Evolutionary conservation across 345 rosid species (phyloP).

Genomic region (Psidium friedrichsthalianum): DNA sequence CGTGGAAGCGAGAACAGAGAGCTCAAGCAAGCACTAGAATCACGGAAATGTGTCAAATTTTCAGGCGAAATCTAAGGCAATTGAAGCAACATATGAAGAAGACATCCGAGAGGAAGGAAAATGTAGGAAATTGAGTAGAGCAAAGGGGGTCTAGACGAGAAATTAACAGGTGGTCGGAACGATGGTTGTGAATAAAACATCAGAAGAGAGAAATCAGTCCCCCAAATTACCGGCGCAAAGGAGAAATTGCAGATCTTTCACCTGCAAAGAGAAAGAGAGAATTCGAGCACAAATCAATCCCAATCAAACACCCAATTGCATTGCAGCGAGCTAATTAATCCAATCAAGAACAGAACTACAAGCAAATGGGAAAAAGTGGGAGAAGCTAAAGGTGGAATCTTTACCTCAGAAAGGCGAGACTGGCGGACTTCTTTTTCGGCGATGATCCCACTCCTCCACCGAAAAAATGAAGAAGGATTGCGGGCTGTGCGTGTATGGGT

Average conservation of each 20-base stretch:
- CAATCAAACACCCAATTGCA: background rate
- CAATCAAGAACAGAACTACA: background rate
- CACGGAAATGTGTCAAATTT: constrained; percentile 36
- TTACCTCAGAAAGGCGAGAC: background rate
- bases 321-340: background rate
- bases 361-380: background rate
- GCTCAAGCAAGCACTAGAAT: too few species aligned
- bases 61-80: constrained; percentile 69
- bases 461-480: background rate
- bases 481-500: background rate
- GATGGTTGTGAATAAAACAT: constrained; percentile 65
- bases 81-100: constrained; percentile 72
- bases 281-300: constrained; percentile 1
- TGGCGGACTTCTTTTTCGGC: background rate
- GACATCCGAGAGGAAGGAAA: constrained; percentile 56
- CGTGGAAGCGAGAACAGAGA: background rate
- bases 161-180: constrained; percentile 31
- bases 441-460: background rate
- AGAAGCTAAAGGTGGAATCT: background rate
- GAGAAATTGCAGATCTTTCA: background rate
- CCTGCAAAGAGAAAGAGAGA: background rate
- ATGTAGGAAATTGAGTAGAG: constrained; percentile 35
- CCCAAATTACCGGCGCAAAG: constrained; percentile 2
- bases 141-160: constrained; percentile 28
- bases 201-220: constrained; percentile 40